Base-by-base conservation (phyloP, 2,329 filamentous ascomycete species). In the Dactylellina cionopaga region DNA sequence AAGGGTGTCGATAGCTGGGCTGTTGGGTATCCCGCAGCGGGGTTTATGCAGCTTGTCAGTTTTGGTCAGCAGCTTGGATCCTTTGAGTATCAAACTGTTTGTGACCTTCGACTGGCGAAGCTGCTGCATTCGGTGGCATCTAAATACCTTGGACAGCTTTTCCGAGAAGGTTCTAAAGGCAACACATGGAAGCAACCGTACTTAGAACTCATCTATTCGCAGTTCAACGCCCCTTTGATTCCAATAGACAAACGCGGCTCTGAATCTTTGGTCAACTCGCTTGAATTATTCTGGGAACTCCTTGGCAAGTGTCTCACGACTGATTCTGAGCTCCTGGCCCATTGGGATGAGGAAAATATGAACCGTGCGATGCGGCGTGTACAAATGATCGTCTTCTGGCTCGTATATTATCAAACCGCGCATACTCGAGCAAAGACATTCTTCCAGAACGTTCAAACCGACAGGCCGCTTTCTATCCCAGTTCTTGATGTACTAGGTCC, bases 331-430 rank as follows among this genome's bases (percentile, higher is more conserved):
- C 49, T 55, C 7, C 49, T 55, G 13, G 43, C 29, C 2, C 49
- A 59, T 54, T 33, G 39, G 19, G 19, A 52, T 6, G 10, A 51
- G 17, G 35, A 66, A 37, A 46, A 75, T 22, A 33, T 60, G n/a
- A 25, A 65, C 33, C 43, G 17, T 1, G 31, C 76, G 10, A 76
- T 77, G 64, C 55, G 35, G 47, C 78, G 78, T 33, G 49, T 78
- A 4, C 79, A 80, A 46, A 24, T 78, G n/a, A 55, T 79, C 31
- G 49, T 77, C n/a, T 80, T 79, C 75, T 80, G 79, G 78, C 77
- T 79, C 15, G 49, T 79, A 27, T 79, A 76, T 71, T 71, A 66
- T 2, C 77, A 79, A 55, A 76, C 74, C 10, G 64, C 55, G 13
- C 79, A 79, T 70, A 78, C 76, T 33, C 77, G 75, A 11, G 75